These are phyloP conservation scores for Daucus carota DNA, from an alignment of 129 eudicot species.

Conservation along the genomic window DNA sequence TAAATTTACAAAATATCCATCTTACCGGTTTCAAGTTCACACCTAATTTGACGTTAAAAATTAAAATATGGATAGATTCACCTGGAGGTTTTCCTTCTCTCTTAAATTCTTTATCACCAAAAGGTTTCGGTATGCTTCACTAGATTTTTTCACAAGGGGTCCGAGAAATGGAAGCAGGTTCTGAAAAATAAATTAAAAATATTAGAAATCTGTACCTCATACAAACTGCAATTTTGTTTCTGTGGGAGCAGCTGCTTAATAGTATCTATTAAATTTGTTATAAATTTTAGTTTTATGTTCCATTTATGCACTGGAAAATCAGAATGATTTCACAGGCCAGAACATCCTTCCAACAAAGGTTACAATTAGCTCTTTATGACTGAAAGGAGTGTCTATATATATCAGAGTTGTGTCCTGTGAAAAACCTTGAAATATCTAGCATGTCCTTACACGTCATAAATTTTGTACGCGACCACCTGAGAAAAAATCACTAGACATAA, in stretches of 20 bases:
- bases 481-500: neutral
- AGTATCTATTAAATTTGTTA: neutral
- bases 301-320: neutral
- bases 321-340: neutral
- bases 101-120: constrained; percentile 77
- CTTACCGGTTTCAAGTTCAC: neutral
- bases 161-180: constrained; percentile 90
- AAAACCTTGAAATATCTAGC: neutral
- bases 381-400: neutral
- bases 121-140: constrained; percentile 76
- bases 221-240: neutral
- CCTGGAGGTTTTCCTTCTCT: constrained; percentile 91
- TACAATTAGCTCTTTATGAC: neutral
- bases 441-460: neutral
- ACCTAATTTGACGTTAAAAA: neutral
- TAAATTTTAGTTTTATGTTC: neutral
- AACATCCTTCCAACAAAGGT: neutral
- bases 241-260: neutral
- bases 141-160: constrained; percentile 76
- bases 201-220: neutral
- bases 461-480: neutral
- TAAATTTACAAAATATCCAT: neutral
- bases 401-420: neutral
- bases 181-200: constrained; percentile 36
- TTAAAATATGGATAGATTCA: constrained; percentile 16